These are phyloP conservation scores for Aspergillus ibericus DNA, from an alignment of 2,329 filamentous ascomycete species.

Conservation along the genomic window DNA sequence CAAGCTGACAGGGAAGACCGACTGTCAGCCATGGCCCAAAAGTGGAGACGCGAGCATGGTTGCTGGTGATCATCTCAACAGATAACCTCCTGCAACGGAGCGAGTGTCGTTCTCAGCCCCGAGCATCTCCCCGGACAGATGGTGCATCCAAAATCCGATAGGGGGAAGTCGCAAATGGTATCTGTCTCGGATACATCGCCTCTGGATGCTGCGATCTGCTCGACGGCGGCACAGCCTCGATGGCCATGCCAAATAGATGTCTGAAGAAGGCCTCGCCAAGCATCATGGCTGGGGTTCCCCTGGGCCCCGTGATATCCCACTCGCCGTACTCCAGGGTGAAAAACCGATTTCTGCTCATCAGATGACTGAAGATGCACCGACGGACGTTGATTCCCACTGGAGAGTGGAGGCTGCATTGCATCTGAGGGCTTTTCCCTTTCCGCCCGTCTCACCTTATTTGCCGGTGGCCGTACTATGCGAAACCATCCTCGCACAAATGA, in stretches of 20 bases:
- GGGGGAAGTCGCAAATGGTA: neutral
- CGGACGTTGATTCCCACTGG: neutral
- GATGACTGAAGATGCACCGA: conserved; percentile 1
- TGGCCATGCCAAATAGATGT: neutral
- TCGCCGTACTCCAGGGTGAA: neutral
- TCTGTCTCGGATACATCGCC: neutral
- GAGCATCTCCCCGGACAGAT: neutral
- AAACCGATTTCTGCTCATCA: neutral
- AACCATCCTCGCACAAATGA: neutral
- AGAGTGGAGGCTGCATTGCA: conserved; percentile 1
- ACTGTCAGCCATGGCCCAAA: neutral
- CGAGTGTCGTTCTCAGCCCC: neutral
- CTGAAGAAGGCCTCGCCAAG: neutral
- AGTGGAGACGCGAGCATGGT: neutral
- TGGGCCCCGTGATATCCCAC: neutral
- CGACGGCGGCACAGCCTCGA: neutral
- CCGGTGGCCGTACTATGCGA: neutral
- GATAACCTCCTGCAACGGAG: neutral
- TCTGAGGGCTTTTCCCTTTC: neutral
- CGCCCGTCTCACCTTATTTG: conserved; percentile 1
- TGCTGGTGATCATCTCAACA: neutral
- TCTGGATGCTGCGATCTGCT: neutral
- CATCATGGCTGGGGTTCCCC: neutral
- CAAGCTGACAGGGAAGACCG: neutral
- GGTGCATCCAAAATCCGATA: neutral